Percentiles rank a stretch among this genome's conserved stretches.
Evolutionary conservation across 345 rosid genomes (phyloP).

Genomic region (Draba incana): DNA sequence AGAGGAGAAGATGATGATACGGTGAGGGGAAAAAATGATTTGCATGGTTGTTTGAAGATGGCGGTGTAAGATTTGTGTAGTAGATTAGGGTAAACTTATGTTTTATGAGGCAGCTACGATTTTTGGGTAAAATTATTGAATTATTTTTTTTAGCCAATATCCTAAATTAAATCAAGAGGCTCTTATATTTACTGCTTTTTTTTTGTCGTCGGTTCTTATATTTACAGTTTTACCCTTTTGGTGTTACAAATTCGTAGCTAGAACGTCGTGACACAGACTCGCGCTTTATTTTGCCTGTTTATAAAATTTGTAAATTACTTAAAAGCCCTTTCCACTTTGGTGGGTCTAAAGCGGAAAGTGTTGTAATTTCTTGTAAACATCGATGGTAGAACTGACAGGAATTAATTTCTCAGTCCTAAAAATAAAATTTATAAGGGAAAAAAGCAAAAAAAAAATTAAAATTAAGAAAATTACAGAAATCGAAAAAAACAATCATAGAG

Average conservation of each 20-base stretch:
- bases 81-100: too few relatives aligned
- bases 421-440: not conserved
- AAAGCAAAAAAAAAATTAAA: not conserved
- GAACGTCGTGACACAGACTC: constrained; percentile 40
- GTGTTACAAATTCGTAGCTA: not conserved
- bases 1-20: too few relatives aligned
- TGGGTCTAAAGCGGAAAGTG: not conserved
- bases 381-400: not conserved
- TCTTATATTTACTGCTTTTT: too few relatives aligned
- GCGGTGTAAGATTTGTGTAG: too few relatives aligned
- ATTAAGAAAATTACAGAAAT: not conserved
- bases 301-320: not conserved
- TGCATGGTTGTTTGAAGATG: too few relatives aligned
- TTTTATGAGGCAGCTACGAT: too few relatives aligned
- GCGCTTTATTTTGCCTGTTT: not conserved
- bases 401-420: not conserved
- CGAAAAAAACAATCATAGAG: constrained; percentile 26
- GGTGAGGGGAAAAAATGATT: too few relatives aligned
- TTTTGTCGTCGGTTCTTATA: not conserved
- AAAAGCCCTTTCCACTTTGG: constrained; percentile 8
- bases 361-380: not conserved
- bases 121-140: too few relatives aligned
- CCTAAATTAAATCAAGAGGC: too few relatives aligned
- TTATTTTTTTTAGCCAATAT: too few relatives aligned
- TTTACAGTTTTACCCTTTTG: constrained; percentile 17